These are phyloP conservation scores for Globisporangium solare DNA, from an alignment of 352 stramenopile species.

Conservation along the genomic window DNA sequence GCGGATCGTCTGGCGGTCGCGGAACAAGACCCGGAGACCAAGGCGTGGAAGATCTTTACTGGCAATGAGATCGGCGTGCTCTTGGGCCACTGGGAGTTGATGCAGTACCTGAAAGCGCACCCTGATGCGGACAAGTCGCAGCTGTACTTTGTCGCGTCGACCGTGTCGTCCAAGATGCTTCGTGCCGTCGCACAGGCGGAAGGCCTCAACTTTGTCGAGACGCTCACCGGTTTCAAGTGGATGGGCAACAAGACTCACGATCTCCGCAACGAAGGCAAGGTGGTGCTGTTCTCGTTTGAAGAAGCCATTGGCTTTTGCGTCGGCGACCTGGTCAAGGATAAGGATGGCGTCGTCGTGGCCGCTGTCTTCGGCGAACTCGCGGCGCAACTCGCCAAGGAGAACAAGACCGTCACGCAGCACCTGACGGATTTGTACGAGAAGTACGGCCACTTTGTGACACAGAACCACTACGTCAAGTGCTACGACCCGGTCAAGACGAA, in stretches of 20 bases:
- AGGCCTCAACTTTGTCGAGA: constrained; percentile 96
- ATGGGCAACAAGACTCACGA: constrained; percentile 92
- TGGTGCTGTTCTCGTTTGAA: constrained; percentile 96
- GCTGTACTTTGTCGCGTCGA: constrained; percentile 92
- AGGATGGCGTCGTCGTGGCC: constrained; percentile 95
- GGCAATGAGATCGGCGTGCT: constrained; percentile 98
- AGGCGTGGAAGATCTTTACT: constrained; percentile 95
- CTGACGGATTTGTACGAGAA: constrained; percentile 88
- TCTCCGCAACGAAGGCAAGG: constrained; percentile 83
- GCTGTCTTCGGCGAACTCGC: constrained; percentile 91
- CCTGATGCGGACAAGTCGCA: constrained; percentile 52
- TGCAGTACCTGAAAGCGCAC: constrained; percentile 55
- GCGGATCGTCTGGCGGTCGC: constrained; percentile 96
- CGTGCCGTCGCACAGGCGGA: constrained; percentile 87
- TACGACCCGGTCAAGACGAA: constrained; percentile 86
- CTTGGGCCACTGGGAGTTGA: constrained; percentile 91
- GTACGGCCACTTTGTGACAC: constrained; percentile 96
- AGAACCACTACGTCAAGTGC: constrained; percentile 98
- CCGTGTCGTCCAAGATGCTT: constrained; percentile 97
- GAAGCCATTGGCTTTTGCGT: constrained; percentile 99
- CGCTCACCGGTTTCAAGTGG: constrained; percentile 99
- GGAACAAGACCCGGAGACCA: constrained; percentile 71
- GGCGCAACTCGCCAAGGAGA: constrained; percentile 54
- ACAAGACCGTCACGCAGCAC: constrained; percentile 63
- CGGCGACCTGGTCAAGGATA: constrained; percentile 96